phyloP scores from a whole-genome alignment of 2,329 filamentous ascomycete genomes.

The Pseudocercospora ulei region DNA sequence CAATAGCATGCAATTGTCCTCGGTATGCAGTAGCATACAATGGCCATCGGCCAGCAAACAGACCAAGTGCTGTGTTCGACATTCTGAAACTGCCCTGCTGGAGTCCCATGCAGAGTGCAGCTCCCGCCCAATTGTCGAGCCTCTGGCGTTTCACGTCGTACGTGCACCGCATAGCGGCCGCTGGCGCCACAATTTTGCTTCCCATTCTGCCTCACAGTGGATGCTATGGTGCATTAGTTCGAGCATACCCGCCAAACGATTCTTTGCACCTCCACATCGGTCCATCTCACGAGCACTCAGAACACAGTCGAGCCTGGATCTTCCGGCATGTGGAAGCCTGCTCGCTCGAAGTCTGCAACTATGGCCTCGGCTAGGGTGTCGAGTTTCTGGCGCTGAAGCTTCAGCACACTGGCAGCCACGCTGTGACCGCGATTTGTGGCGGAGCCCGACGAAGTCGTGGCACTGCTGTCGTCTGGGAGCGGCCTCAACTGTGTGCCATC shows the following conservation, averaged over 20 bases:
- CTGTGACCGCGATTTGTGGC: constrained; percentile 21
- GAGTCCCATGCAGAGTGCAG: constrained; percentile 2
- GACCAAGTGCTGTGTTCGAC: not conserved
- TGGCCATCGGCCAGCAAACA: not conserved
- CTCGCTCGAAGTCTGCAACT: constrained; percentile 38
- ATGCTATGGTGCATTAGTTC: not conserved
- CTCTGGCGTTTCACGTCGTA: not conserved
- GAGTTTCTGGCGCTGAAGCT: constrained; percentile 43
- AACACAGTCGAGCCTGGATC: constrained; percentile 32
- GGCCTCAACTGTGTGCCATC: constrained; percentile 33
- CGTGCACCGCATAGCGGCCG: not conserved
- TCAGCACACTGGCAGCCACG: constrained; percentile 35
- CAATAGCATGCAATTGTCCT: no score
- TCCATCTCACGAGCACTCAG: constrained; percentile 15
- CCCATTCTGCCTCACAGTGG: not conserved
- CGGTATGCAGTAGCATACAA: not conserved
- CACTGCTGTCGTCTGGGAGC: constrained; percentile 4
- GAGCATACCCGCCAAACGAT: not conserved
- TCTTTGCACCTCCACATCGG: not conserved
- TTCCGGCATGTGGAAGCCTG: constrained; percentile 43
- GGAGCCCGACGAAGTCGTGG: constrained; percentile 11
- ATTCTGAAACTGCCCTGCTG: constrained; percentile 6
- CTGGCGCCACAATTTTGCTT: constrained; percentile 5
- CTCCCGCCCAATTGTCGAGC: not conserved
- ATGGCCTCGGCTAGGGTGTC: constrained; percentile 41